These are phyloP conservation scores for Xylaria curta DNA, from an alignment of 495 filamentous ascomycete genomes.

Conservation along the genomic window DNA sequence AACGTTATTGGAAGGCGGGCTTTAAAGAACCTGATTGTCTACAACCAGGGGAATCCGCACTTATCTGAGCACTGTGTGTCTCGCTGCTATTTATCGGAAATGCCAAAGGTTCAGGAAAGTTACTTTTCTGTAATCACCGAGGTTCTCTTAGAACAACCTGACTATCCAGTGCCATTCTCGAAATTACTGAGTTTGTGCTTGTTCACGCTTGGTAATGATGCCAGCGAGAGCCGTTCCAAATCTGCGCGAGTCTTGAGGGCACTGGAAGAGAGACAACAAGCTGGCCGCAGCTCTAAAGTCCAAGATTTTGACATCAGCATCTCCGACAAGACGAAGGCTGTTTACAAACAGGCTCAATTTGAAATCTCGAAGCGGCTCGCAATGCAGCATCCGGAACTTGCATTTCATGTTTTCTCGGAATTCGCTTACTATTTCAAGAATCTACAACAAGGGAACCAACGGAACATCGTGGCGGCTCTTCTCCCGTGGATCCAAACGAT, in stretches of 20 bases:
- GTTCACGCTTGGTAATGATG: constrained; percentile 89
- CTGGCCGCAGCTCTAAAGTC: constrained; percentile 76
- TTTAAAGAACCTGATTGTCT: constrained; percentile 85
- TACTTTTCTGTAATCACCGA: constrained; percentile 93
- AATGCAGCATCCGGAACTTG: constrained; percentile 83
- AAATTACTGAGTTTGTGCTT: constrained; percentile 84
- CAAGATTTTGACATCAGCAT: constrained; percentile 99
- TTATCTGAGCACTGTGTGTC: constrained; percentile 86
- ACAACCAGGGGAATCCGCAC: constrained; percentile 85
- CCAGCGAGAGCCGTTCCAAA: constrained; percentile 84
- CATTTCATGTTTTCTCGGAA: constrained; percentile 93
- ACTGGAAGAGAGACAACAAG: constrained; percentile 81
- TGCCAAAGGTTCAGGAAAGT: constrained; percentile 85
- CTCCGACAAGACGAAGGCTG: constrained; percentile 95
- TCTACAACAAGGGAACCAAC: constrained; percentile 77
- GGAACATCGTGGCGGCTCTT: constrained; percentile 93
- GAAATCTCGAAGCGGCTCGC: constrained; percentile 92
- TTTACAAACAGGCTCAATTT: constrained; percentile 96
- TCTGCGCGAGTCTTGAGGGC: constrained; percentile 83
- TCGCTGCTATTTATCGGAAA: constrained; percentile 80
- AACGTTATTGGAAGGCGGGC: constrained; percentile 91
- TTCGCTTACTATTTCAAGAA: constrained; percentile 90
- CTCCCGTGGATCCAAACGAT: constrained; percentile 96
- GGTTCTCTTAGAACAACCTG: constrained; percentile 77
- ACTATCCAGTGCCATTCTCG: constrained; percentile 88